phyloP scores from a whole-genome alignment of 2,329 filamentous ascomycete genomes.

The Hysterium pulicare region DNA sequence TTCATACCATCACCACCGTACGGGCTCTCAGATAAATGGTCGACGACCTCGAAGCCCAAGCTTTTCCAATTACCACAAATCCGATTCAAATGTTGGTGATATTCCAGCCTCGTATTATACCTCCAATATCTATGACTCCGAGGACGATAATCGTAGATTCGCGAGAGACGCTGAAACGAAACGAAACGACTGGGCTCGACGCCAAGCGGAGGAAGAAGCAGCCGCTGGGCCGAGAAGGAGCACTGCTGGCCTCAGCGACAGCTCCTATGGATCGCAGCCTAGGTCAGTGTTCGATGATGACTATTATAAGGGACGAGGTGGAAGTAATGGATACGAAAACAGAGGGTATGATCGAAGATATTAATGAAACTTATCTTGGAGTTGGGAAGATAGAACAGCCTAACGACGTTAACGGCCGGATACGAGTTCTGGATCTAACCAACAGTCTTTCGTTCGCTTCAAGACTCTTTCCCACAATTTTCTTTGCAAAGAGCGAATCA shows the following conservation, averaged over 20 bases:
- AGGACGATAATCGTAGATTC: constrained; percentile 29
- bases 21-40: constrained; percentile 15
- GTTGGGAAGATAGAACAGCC: too few relatives aligned
- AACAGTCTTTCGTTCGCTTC: too few relatives aligned
- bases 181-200: constrained; percentile 21
- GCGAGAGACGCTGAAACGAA: constrained; percentile 28
- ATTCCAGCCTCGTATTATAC: constrained; percentile 31
- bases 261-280: constrained; percentile 24
- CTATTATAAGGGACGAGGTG: constrained; percentile 24
- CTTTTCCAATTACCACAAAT: constrained; percentile 31
- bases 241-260: constrained; percentile 20
- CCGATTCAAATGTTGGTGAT: constrained; percentile 31
- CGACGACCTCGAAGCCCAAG: constrained; percentile 32
- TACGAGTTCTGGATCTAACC: too few relatives aligned
- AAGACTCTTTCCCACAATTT: too few relatives aligned
- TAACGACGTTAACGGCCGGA: too few relatives aligned
- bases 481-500: too few relatives aligned
- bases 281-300: constrained; percentile 31
- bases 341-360: constrained; percentile 31
- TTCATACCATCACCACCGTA: constrained; percentile 18
- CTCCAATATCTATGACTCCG: constrained; percentile 25
- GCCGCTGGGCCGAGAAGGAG: constrained; percentile 17
- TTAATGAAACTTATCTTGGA: too few relatives aligned
- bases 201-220: constrained; percentile 17
- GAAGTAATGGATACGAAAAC: constrained; percentile 25